Evolutionary conservation across 805 yeast species (phyloP), one percentile per base, ranked within the genome.

Genomic region (Candida sakaeoensis): DNA sequence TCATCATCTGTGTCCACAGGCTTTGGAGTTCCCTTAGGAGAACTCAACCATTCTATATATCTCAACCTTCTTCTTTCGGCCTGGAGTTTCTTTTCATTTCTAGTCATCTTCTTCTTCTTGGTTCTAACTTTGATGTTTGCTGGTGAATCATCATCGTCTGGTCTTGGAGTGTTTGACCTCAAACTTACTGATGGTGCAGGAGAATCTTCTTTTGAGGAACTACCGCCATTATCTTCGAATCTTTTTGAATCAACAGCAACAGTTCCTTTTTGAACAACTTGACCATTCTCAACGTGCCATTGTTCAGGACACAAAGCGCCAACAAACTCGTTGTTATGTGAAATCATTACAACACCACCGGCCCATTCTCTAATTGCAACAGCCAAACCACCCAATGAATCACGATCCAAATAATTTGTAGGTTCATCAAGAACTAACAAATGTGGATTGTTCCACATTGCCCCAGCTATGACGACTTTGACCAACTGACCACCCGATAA

Each of bases 361-460:
- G 79, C 66, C 98, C 98, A 91, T 62, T 91, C 97, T 66, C 97
- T 82, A 58, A 91, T 93, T 37, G 99, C 99, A 54, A 91, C 80
- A 21, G 99, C 98, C 52, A 91, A 75, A 35, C 97, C 99, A 64
- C 98, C 99, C 47, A 91, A 75, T 18, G 98, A 90, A 63, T 91
- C 99, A 74, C 99, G 84, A 67, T 91, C 99, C 68, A 91, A 74
- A 74, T 93, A 91, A 71, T 91, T 91, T 57, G 98, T 91, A 61
- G 99, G 99, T 77, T 91, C 99, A 67, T 91, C 99, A 46, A 91
- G 75, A 31, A 91, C 99, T 48, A 91, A 77, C 64, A 91, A 77
- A 65, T 91, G 99, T 14, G 99, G 99, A 61, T 91, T 93, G 69
- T 93, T 91, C 99, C 99, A 91, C 93, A 91, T 91, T 49, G 98